Conservation (phyloP, 192 early-diverging fungal genomes). For the Neocallimastix lanati region DNA sequence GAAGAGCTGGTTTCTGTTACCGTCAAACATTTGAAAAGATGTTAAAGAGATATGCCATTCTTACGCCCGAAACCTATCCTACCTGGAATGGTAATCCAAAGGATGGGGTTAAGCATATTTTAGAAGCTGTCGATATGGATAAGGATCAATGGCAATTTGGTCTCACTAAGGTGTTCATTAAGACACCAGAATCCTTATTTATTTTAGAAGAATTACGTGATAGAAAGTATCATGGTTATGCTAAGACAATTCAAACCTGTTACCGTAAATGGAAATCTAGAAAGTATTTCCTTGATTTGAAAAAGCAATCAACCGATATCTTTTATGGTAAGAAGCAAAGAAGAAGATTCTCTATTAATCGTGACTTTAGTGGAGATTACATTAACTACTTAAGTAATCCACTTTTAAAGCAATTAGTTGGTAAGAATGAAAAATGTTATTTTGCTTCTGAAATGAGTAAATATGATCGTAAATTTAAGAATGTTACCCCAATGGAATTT, state of each 20-base stretch:
- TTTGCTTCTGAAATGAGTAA: conserved; percentile 27
- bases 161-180: conserved; percentile 84
- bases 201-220: conserved; percentile 82
- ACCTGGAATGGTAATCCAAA: conserved; percentile 60
- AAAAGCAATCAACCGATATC: conserved; percentile 83
- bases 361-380: conserved; percentile 85
- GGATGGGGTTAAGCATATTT: conserved; percentile 57
- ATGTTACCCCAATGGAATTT: conserved; percentile 20
- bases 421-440: conserved; percentile 34
- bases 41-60: conserved; percentile 53
- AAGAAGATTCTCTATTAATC: conserved; percentile 68
- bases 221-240: conserved; percentile 90
- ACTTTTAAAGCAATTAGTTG: conserved; percentile 28
- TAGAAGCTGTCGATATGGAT: conserved; percentile 68
- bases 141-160: conserved; percentile 90
- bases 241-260: conserved; percentile 84
- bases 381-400: conserved; percentile 39
- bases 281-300: conserved; percentile 72
- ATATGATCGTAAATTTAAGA: conserved; percentile 38
- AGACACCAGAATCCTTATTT: conserved; percentile 83
- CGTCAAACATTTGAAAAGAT: conserved; percentile 86
- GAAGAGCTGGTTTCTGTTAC: conserved; percentile 95
- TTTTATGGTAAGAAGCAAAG: conserved; percentile 80
- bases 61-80: conserved; percentile 52
- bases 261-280: conserved; percentile 67